Base-by-base conservation (phyloP, 2,329 filamentous ascomycete species). In the Capronia epimyces region DNA sequence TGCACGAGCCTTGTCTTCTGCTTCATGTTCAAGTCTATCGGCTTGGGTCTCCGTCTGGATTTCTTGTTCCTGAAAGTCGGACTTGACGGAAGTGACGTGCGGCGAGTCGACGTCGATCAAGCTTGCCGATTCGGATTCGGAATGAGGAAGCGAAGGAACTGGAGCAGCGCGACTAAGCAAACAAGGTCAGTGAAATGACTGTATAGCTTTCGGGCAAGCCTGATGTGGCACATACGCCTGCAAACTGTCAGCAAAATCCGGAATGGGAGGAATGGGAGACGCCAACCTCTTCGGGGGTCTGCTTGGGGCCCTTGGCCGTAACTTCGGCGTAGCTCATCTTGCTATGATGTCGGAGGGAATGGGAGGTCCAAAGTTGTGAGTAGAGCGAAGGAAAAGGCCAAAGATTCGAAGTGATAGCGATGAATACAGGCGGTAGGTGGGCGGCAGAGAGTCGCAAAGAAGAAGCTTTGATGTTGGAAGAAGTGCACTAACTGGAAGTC, bases 301-400 rank as follows among this genome's bases (percentile, higher is more conserved):
- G 73, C 60, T 71, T 71, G 6, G 71, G 66, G 37, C 71, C 71
- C 57, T 69, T 71, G 40, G 72, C 69, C 47, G 72, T 72, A 62
- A 69, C 70, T 60, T 72, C 67, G 57, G 73, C 73, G 64, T 75
- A 75, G 55, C 71, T 75, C 73, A 75, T 75, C 47, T 43, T 66
- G 53, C 36, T 13, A 10, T 34, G 49, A 31, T 39, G 24, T 9
- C n/a, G 25, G 25, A 25, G 13, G 24, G 5, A 43, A 39, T 40
- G 18, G 21, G 5, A n/a, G 15, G 20, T 15, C 24, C 29, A 9
- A 20, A 49, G 32, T 21, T 8, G 41, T 42, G n/a, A 31, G 18
- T 4, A n/a, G 24, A 32, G 6, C 13, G n/a, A 21, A 29, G 16
- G 18, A 9, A 16, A 10, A 29, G 16, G n/a, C 5, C 7, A 18